phyloP scores from a whole-genome alignment of 2,329 filamentous ascomycete species.

The Phaeophleospora eucalypticola region DNA sequence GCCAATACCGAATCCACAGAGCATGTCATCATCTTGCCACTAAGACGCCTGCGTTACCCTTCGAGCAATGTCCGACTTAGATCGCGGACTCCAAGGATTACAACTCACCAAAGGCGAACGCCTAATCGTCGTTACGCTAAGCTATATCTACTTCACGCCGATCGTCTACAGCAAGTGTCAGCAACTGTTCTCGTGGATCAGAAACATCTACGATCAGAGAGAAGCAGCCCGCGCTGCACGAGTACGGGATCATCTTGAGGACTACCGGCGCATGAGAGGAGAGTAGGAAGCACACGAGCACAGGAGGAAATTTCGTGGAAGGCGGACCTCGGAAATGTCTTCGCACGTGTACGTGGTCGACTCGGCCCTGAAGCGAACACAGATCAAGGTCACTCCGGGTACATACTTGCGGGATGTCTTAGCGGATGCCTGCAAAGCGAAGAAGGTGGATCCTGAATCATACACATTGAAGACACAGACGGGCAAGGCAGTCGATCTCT shows the following conservation, averaged over 20 bases:
- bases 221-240: neutral
- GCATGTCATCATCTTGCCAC: neutral
- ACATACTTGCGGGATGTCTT: constrained; percentile 82
- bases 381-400: constrained; percentile 75
- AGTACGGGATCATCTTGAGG: neutral
- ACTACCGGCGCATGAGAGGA: neutral
- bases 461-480: constrained; percentile 85
- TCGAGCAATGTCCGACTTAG: neutral
- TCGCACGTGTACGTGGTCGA: constrained; percentile 80
- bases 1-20: too few relatives aligned
- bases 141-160: constrained; percentile 32
- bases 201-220: constrained; percentile 10
- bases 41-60: too few relatives aligned
- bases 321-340: too few relatives aligned
- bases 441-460: constrained; percentile 66
- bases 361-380: constrained; percentile 69
- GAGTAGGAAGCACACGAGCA: neutral
- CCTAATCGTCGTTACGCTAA: constrained; percentile 31
- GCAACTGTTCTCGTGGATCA: constrained; percentile 23
- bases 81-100: constrained; percentile 25
- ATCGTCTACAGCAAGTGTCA: constrained; percentile 26
- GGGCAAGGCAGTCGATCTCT: constrained; percentile 81
- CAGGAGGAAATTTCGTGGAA: too few relatives aligned
- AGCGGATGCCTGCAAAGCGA: constrained; percentile 79
- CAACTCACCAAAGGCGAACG: constrained; percentile 33